Evolutionary conservation across 495 filamentous ascomycete species (phyloP).

Genomic region (Emericellopsis terricola): DNA sequence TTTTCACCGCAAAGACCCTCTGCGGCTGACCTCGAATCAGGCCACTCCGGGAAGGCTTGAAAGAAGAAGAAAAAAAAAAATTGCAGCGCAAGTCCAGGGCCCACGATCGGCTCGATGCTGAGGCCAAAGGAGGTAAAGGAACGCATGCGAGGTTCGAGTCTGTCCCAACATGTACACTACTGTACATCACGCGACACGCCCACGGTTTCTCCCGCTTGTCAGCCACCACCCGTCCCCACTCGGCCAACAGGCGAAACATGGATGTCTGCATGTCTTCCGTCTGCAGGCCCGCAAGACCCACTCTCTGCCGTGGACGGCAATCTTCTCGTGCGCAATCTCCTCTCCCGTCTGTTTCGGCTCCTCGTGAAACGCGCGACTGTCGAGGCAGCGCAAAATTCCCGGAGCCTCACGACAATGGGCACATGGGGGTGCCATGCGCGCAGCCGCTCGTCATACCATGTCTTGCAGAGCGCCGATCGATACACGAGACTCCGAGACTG

Average conservation of each 20-base stretch:
- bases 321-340: conserved; percentile 29
- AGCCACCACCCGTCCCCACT: conserved; percentile 68
- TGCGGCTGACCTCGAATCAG: too few relatives aligned
- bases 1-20: too few relatives aligned
- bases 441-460: conserved; percentile 93
- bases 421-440: conserved; percentile 88
- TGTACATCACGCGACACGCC: too few relatives aligned
- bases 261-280: conserved; percentile 75
- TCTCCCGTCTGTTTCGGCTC: conserved; percentile 15
- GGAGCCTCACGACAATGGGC: conserved; percentile 58
- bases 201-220: conserved; percentile 52
- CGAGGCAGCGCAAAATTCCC: conserved; percentile 48
- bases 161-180: too few relatives aligned
- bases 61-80: too few relatives aligned
- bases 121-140: too few relatives aligned
- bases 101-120: too few relatives aligned
- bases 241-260: conserved; percentile 79
- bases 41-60: too few relatives aligned
- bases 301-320: conserved; percentile 53
- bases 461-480: conserved; percentile 78
- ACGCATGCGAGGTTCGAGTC: too few relatives aligned
- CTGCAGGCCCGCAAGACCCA: conserved; percentile 55
- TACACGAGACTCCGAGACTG: conserved; percentile 66
- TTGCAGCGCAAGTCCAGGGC: too few relatives aligned
- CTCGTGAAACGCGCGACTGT: conserved; percentile 28